Base-by-base conservation (phyloP, 306 rosid genomes). In the Vicia faba region DNA sequence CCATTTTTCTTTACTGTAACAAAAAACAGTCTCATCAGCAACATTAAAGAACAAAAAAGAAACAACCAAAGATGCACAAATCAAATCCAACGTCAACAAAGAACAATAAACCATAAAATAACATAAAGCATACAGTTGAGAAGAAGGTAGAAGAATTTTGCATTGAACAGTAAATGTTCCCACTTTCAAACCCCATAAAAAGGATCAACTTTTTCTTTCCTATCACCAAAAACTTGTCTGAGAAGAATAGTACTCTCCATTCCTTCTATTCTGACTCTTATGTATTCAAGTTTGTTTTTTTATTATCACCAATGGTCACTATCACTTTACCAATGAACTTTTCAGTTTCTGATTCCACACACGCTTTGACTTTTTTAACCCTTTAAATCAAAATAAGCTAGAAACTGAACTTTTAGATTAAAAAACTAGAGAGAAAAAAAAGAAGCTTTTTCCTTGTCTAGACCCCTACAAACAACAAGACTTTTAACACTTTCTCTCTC, bases 1-100 rank as follows among this genome's bases (percentile, higher is more conserved):
- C 97, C 97, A 95, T 90, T 58, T 82, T 90, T 73, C 88, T 75
- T 80, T 69, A 78, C 96, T 81, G 76, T 80, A 78, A n/a, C 23
- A 11, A 71, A 74, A 35, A 74, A 69, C 8, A 68, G 33, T 15
- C 28, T 48, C 68, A 65, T 64, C 44, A 83, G 18, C 40, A 74
- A 53, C 11, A 66, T 20, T 31, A 59, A 59, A 53, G 12, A 20
- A n/a, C 60, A 68, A 61, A 0, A 9, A 59, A 58, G 11, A 49
- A 67, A 64, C 15, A 64, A 59, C 23, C 28, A 53, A 53, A 35
- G 15, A 70, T 61, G 40, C 33, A 61, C 15, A 69, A 41, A 44
- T 39, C 68, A 65, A 56, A 69, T 56, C 39, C 13, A 74, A 57
- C 6, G 54, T 19, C 39, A 64, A 53, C 29, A 23, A 26, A 15